Conservation (phyloP, 176 grass and related monocot genomes). For the Ananas comosus region DNA sequence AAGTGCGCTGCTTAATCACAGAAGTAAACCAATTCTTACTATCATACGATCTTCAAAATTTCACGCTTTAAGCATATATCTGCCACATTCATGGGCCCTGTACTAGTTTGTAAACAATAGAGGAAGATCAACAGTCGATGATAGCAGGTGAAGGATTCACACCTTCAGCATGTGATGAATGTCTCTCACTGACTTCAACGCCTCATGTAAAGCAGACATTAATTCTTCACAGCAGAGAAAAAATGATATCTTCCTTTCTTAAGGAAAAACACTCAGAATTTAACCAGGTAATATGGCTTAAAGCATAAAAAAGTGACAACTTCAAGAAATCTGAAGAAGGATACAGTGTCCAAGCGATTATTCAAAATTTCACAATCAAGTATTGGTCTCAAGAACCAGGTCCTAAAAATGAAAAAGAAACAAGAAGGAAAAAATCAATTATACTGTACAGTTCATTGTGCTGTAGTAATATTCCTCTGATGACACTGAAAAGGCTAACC, state of each 20-base stretch:
- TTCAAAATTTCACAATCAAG: constrained; percentile 79
- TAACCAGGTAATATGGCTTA: constrained; percentile 18
- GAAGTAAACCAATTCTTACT: no score
- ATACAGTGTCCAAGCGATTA: constrained; percentile 84
- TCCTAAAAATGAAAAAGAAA: constrained; percentile 39
- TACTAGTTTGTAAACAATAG: neutral
- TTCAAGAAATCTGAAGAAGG: constrained; percentile 29
- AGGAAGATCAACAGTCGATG: neutral
- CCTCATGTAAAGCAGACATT: constrained; percentile 68
- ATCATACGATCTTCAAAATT: no score
- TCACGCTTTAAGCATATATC: no score
- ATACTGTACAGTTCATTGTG: neutral
- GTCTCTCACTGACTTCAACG: constrained; percentile 94
- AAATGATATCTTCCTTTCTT: constrained; percentile 75
- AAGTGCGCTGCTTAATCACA: no score
- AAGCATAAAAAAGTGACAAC: constrained; percentile 12
- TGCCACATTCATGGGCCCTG: no score
- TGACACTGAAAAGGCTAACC: constrained; percentile 25
- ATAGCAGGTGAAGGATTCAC: constrained; percentile 6
- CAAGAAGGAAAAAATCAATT: neutral
- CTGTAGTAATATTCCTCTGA: neutral
- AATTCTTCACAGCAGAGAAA: constrained; percentile 94
- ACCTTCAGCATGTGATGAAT: constrained; percentile 92
- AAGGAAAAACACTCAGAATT: constrained; percentile 33
- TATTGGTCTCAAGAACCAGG: constrained; percentile 92